Evolutionary conservation across 225 moss, liverwort and hornwort species (phyloP).

Genomic region (Lunularia cruciata): DNA sequence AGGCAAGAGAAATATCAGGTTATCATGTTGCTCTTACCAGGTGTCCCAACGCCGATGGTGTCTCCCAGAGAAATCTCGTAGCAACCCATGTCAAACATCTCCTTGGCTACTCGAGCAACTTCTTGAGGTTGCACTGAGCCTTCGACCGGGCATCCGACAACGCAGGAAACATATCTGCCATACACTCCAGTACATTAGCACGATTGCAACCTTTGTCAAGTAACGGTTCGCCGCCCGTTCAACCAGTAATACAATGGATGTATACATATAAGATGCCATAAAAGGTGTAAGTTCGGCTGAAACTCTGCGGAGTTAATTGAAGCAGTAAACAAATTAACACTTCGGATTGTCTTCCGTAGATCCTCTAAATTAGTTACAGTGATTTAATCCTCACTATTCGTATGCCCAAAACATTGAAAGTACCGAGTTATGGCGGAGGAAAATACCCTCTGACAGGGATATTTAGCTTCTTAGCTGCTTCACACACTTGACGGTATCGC

Average conservation of each 20-base stretch:
- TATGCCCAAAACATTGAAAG: too few species aligned
- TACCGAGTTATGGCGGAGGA: conserved; percentile 9
- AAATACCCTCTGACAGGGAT: conserved; percentile 88
- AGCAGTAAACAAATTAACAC: not conserved
- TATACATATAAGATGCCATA: too few species aligned
- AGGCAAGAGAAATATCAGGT: not conserved
- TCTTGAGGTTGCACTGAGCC: conserved; percentile 58
- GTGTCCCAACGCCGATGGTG: conserved; percentile 94
- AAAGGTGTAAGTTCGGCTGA: too few species aligned
- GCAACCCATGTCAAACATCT: conserved; percentile 81
- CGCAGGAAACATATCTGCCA: conserved; percentile 92
- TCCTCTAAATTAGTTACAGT: too few species aligned
- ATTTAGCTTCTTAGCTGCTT: conserved; percentile 58
- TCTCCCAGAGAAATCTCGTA: conserved; percentile 95
- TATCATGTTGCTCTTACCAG: conserved; percentile 46
- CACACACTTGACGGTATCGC: conserved; percentile 77
- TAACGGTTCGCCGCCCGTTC: too few species aligned
- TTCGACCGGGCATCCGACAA: conserved; percentile 88
- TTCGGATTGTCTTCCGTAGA: too few species aligned
- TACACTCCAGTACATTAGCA: too few species aligned
- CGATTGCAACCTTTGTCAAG: too few species aligned
- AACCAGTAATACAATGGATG: too few species aligned
- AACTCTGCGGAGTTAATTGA: too few species aligned
- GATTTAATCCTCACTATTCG: too few species aligned
- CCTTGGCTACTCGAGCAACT: conserved; percentile 77